phyloP scores from a whole-genome alignment of 352 stramenopile species.

The Globisporangium parvum region DNA sequence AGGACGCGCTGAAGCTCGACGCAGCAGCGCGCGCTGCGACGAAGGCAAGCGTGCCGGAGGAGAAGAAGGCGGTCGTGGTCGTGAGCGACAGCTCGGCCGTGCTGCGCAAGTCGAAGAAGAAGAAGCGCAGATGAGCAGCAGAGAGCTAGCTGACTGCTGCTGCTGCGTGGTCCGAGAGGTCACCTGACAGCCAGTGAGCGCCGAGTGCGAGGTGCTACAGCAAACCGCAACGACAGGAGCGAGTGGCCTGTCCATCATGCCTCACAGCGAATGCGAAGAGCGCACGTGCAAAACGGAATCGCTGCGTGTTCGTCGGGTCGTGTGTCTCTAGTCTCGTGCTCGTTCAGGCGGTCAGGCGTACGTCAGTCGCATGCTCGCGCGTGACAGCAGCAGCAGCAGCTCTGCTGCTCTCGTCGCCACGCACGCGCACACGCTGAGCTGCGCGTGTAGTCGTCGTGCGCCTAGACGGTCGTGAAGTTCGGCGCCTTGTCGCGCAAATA shows the following conservation, averaged over 20 bases:
- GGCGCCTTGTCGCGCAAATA: constrained; percentile 85
- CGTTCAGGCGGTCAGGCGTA: too few relatives aligned
- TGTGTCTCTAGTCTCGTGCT: too few relatives aligned
- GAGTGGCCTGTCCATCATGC: too few relatives aligned
- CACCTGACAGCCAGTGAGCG: neutral
- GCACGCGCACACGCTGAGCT: neutral
- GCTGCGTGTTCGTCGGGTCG: too few relatives aligned
- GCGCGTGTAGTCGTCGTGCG: neutral
- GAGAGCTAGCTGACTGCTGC: neutral
- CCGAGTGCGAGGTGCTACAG: neutral
- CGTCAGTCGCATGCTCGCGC: too few relatives aligned
- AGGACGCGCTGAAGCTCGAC: constrained; percentile 79
- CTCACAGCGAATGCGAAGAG: too few relatives aligned
- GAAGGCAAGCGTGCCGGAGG: constrained; percentile 43
- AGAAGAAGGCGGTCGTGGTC: constrained; percentile 54
- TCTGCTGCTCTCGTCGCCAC: neutral
- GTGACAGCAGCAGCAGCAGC: too few relatives aligned
- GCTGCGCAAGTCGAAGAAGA: constrained; percentile 82
- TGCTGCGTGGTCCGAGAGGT: neutral
- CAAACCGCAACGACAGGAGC: too few relatives aligned
- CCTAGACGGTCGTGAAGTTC: constrained; percentile 77
- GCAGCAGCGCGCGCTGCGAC: constrained; percentile 64
- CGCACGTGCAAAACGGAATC: too few relatives aligned
- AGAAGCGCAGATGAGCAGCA: constrained; percentile 70
- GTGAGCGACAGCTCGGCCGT: constrained; percentile 49